A percentile compares a stretch with the other conserved stretches of the same genome.
Conservation (phyloP, 2,329 filamentous ascomycete species). For the Sporothrix schenckii region DNA sequence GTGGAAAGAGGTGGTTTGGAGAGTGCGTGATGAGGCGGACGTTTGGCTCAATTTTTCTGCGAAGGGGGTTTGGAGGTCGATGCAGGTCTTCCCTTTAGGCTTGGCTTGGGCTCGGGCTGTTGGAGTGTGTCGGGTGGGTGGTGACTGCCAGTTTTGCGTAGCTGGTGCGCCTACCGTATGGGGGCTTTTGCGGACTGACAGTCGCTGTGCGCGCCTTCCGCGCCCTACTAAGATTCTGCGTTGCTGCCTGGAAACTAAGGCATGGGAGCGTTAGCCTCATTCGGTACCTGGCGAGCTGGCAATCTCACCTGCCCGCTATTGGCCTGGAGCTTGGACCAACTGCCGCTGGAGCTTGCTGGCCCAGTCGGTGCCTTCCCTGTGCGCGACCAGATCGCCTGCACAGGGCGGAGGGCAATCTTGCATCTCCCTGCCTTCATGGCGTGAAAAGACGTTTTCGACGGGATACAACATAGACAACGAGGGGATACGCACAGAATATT, state of each 20-base stretch:
- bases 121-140: neutral
- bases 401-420: neutral
- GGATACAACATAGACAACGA: too few relatives aligned
- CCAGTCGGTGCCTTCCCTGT: neutral
- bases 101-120: constrained; percentile 6
- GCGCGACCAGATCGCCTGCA: neutral
- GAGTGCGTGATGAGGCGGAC: constrained; percentile 14
- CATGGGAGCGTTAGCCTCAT: neutral
- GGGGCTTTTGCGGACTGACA: constrained; percentile 2
- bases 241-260: constrained; percentile 2
- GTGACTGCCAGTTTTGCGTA: neutral
- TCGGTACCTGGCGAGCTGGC: constrained; percentile 9
- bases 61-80: constrained; percentile 28
- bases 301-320: constrained; percentile 12
- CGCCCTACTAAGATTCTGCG: neutral
- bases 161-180: constrained; percentile 5
- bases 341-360: constrained; percentile 18
- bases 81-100: constrained; percentile 21
- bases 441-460: neutral
- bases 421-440: neutral
- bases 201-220: neutral
- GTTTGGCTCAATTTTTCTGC: constrained; percentile 33
- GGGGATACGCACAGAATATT: too few relatives aligned
- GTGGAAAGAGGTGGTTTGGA: constrained; percentile 11
- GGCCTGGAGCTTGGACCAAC: constrained; percentile 19